Evolutionary conservation across 106 monocot genomes (phyloP), one percentile per base, ranked within the genome.

Genomic region (Phalaenopsis aphrodite): DNA sequence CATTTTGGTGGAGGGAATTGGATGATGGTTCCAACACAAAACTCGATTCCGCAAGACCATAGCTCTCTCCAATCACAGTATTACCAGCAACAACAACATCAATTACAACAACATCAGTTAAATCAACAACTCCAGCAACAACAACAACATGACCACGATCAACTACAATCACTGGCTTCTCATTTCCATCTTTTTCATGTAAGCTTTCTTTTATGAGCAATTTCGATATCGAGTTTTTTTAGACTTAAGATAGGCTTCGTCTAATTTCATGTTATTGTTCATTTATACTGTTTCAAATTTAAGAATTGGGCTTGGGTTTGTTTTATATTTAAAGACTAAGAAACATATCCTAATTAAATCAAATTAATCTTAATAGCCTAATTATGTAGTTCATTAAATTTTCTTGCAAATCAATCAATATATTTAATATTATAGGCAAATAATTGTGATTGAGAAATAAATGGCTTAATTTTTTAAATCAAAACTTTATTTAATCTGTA

Each of bases 121-220:
- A 46, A 46, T 5, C 42, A 42, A 5, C 73, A 80, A 0, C 61
- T 21, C 17, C 48, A 48, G 1, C 76, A 76, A 18, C 76, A 76
- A 42, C 83, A 75, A 55, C 77, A 49, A 21, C 84, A 82, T 55
- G 85, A 90, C 75, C 85, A 76, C 49, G 85, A 87, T 19, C 85
- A 90, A 6, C 87, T 87, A 55, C 90, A 83, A 38, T 85, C 87
- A 0, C 37, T 87, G 78, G 87, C 87, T 14, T 87, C 90, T 74
- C 83, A 90, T 43, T 90, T 90, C 79, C 85, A 90, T 78, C 84
- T 90, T 43, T 78, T 87, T 19, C 83, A 83, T 55, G 90, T 90
- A 75, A 24, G 75, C 5, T 75, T 39, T 61, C 18, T 21, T 18
- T 45, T 19, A 3, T 15, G 69, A 39, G 10, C 69, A 69, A 69